phyloP scores from a whole-genome alignment of 805 yeast species.

The Metschnikowia santaceciliae region DNA sequence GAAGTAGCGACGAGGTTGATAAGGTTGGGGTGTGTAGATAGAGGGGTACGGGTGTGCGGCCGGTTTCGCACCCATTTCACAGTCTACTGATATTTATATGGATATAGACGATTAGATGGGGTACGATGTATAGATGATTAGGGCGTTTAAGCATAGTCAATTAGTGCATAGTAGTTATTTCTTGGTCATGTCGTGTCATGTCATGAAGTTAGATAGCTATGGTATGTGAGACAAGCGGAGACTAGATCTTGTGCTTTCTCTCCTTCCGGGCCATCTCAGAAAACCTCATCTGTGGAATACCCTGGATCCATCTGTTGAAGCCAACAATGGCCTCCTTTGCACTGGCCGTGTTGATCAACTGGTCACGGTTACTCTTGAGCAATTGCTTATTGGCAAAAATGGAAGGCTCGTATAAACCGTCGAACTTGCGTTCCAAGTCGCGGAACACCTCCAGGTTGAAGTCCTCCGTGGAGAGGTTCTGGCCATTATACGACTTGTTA shows the following conservation, averaged over 20 bases:
- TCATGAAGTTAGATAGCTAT: no score
- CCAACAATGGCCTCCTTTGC: conserved; percentile 69
- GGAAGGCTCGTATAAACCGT: conserved; percentile 44
- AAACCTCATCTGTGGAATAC: conserved; percentile 70
- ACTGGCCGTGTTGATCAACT: conserved; percentile 46
- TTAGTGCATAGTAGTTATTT: no score
- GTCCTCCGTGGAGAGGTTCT: conserved; percentile 32
- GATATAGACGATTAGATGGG: no score
- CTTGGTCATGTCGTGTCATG: no score
- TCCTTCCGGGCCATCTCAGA: conserved; percentile 48
- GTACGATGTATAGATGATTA: no score
- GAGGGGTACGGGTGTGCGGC: no score
- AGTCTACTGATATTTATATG: no score
- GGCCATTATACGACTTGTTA: conserved; percentile 48
- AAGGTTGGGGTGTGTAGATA: no score
- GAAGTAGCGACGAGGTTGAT: no score
- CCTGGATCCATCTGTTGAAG: conserved; percentile 63
- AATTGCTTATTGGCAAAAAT: conserved; percentile 45
- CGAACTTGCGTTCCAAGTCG: conserved; percentile 32
- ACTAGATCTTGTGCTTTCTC: conserved; percentile 57
- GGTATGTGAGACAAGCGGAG: no score
- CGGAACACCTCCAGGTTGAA: conserved; percentile 41
- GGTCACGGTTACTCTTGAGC: conserved; percentile 37
- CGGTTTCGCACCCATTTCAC: no score
- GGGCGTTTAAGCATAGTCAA: no score